These are phyloP conservation scores for Tardiomyces depauwii DNA, from an alignment of 1,139 yeast species.

Conservation along the genomic window DNA sequence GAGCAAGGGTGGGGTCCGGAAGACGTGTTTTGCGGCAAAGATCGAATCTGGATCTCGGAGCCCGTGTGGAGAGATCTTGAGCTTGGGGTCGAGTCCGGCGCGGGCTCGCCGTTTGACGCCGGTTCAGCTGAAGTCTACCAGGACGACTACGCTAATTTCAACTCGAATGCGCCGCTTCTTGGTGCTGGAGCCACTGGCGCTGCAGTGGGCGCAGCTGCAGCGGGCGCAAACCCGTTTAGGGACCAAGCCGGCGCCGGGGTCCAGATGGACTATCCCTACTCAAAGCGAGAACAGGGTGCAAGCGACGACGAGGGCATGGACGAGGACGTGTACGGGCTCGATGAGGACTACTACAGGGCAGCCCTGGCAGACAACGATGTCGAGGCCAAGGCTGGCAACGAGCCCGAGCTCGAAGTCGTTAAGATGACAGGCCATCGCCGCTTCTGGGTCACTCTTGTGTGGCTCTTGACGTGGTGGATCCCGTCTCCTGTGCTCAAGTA, in stretches of 20 bases:
- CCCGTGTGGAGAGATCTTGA: conserved; percentile 28
- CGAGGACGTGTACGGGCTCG: conserved; percentile 12
- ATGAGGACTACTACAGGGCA: conserved; percentile 15
- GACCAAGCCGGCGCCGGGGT: neutral
- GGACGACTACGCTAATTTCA: neutral
- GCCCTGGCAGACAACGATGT: conserved; percentile 16
- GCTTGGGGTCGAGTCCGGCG: conserved; percentile 3
- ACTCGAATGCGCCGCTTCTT: neutral
- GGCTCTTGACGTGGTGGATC: conserved; percentile 30
- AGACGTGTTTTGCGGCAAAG: conserved; percentile 26
- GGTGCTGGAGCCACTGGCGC: neutral
- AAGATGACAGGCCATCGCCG: conserved; percentile 23
- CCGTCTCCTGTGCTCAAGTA: conserved; percentile 25
- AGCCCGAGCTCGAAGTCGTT: conserved; percentile 15
- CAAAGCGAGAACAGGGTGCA: neutral
- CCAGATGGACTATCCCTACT: neutral
- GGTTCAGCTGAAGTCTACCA: neutral
- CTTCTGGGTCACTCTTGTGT: conserved; percentile 28
- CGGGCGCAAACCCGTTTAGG: neutral
- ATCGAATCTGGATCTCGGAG: conserved; percentile 28
- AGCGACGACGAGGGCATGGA: conserved; percentile 10
- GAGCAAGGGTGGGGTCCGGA: conserved; percentile 23
- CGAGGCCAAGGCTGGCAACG: conserved; percentile 13
- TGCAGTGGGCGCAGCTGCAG: neutral
- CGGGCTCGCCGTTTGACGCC: conserved; percentile 1